Base-by-base conservation (phyloP, 2,329 filamentous ascomycete genomes). In the Arthrobotrys sinensis region DNA sequence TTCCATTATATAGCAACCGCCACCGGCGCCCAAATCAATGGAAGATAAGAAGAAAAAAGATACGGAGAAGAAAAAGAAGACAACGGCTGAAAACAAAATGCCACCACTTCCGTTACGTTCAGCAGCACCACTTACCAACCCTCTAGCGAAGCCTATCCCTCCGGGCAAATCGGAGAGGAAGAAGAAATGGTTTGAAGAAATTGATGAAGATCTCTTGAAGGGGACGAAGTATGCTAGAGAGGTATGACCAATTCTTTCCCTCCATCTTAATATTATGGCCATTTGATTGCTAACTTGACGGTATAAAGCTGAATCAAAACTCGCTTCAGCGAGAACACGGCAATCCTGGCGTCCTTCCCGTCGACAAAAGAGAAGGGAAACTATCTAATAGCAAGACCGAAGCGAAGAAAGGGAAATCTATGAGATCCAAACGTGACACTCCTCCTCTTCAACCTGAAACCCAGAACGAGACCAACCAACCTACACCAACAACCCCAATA, bases 221-320 rank as follows among this genome's bases (percentile, higher is more conserved):
- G 57, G 68, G n/a, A 72, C 68, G 1, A 65, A 55, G 11, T 72
- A 63, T 50, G 68, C 55, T n/a, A 43, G 32, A 48, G 28, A 70
- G 19, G 66, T 70, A 52, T 1, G 38, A 7, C 12, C 36, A 11
- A 21, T 24, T n/a, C 4, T 16, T 11, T 52, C 28, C 2, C 7
- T 16, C 28, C 3, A 1, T 53, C 7, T n/a, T 53, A n/a, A 8
- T 34, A 1, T n/a, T 32, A 14, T 32, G 3, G 34, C 6, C 7
- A 21, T 3, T 8, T 24, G 14, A 21, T 52, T 32, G 52, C 52
- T 57, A 38, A 57, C n/a, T 21, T 38, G 24, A 7, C 19, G 3
- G 1, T 38, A 0, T 43, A 14, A 57, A 60, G 55, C 55, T 60
- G 16, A 43, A 60, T n/a, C 55, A 43, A 43, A 60, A 60, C 55